A percentile compares a stretch with the other conserved stretches of the same genome.
These are phyloP conservation scores for Trichoderma sp. DNA, from an alignment of 2,329 filamentous ascomycete species.

Conservation along the genomic window DNA sequence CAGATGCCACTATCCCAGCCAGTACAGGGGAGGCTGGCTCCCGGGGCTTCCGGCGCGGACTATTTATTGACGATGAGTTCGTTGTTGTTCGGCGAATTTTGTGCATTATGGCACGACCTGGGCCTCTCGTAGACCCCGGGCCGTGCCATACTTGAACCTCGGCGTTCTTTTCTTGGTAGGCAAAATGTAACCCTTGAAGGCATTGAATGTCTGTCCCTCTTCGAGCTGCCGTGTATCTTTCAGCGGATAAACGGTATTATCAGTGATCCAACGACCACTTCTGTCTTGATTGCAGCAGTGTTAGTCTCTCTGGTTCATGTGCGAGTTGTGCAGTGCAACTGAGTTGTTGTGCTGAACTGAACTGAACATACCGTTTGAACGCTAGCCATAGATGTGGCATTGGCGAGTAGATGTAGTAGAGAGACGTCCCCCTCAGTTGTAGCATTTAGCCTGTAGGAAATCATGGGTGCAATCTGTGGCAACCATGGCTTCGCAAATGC, in stretches of 20 bases:
- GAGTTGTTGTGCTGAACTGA: too few relatives aligned
- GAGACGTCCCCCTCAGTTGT: not conserved
- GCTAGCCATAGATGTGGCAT: too few relatives aligned
- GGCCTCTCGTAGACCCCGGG: not conserved
- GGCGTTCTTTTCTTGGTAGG: not conserved
- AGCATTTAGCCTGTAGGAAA: not conserved
- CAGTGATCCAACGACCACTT: conserved; percentile 4
- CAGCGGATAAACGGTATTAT: conserved; percentile 20
- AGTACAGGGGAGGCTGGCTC: not conserved
- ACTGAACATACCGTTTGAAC: too few relatives aligned
- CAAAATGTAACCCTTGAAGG: not conserved
- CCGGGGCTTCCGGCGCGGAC: not conserved
- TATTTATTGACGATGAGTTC: not conserved
- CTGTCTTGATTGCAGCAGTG: not conserved
- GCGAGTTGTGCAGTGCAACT: not conserved
- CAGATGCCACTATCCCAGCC: not conserved
- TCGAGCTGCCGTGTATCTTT: conserved; percentile 17
- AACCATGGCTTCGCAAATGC: not conserved
- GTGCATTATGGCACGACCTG: not conserved
- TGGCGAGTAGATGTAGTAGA: too few relatives aligned
- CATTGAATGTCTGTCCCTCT: not conserved
- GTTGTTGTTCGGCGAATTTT: not conserved
- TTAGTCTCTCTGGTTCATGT: not conserved
- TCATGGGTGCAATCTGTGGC: not conserved
- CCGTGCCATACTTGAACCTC: not conserved